Evolutionary conservation across 108 stramenopile species (phyloP).

Genomic region (Conticribra weissflogii): DNA sequence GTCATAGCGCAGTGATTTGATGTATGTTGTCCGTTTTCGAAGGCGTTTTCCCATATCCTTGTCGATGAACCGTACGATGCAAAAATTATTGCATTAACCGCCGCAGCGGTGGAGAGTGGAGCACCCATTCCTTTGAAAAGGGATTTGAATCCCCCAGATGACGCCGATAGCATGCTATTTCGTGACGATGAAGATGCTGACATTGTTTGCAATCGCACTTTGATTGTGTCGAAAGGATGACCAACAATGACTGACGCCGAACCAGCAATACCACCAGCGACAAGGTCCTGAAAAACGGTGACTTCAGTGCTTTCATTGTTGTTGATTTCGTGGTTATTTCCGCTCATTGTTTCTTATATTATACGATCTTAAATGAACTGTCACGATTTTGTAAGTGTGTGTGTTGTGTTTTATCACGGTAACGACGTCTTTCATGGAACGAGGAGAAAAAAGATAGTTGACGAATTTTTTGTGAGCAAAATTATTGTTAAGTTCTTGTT

Average conservation of each 20-base stretch:
- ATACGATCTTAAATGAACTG: too few relatives aligned
- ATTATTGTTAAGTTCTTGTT: too few relatives aligned
- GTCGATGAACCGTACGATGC: slow-evolving; percentile 73
- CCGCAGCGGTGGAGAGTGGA: slow-evolving; percentile 74
- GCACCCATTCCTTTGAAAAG: slow-evolving; percentile 75
- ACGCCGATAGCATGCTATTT: slow-evolving; percentile 2
- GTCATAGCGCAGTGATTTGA: neutral
- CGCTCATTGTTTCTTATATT: neutral
- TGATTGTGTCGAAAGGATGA: slow-evolving; percentile 93
- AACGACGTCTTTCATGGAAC: too few relatives aligned
- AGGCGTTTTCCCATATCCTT: slow-evolving; percentile 58
- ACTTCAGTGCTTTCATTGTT: neutral
- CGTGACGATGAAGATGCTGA: slow-evolving; percentile 4
- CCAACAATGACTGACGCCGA: slow-evolving; percentile 77
- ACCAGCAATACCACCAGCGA: slow-evolving; percentile 81
- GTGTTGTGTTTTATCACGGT: too few relatives aligned
- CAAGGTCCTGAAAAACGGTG: slow-evolving; percentile 55
- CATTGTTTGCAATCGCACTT: slow-evolving; percentile 45
- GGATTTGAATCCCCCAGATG: slow-evolving; percentile 37
- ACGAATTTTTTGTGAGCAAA: too few relatives aligned
- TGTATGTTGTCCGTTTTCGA: slow-evolving; percentile 1
- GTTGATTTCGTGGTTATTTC: neutral
- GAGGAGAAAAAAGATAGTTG: too few relatives aligned
- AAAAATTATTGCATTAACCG: slow-evolving; percentile 89
- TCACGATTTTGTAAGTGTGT: too few relatives aligned